Base-by-base conservation (phyloP, 495 filamentous ascomycete genomes). In the Aspergillus kassunensis region DNA sequence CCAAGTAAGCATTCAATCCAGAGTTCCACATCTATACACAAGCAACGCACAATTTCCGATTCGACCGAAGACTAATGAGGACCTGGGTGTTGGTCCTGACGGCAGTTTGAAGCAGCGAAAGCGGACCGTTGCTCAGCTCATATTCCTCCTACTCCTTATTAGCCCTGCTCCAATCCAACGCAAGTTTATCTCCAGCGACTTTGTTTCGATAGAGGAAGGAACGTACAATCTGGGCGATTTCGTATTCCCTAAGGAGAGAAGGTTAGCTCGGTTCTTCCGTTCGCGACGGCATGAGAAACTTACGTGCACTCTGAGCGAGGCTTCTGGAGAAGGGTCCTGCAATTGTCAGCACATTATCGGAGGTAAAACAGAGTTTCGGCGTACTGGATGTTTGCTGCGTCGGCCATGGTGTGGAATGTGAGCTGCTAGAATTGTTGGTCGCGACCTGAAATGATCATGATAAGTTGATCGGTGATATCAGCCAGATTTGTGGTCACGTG, bases 31-130 rank as follows among this genome's bases (percentile, higher is more conserved):
- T 1, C 33, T 40, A 7, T 9, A 42, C 10, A 7, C 12, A 19
- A 24, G 15, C 24, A n/a, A 40, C 51, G 20, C 25, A 53, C 16
- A 91, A 72, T 71, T 91, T 91, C 59, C 90, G 82, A 77, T 93
- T 89, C 76, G 91, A 92, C 29, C 90, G 88, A 69, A 87, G 87
- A 41, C 88, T 90, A 60, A 96, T 93, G 44, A 96, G 80, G 46
- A 96, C 89, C 74, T 95, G 90, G 39, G 86, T 86, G 72, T 92
- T 88, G 25, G 82, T 85, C 57, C 89, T 85, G 18, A 92, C 89
- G 37, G 90, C 90, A 25, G 90, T 95, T 71, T 96, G 90, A 34
- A 98, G 86, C 56, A 98, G 91, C 4, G 90, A 96, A 15, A 95
- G 78, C 3, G 90, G 86, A 4, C 91, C 89, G 37, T 86, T 80